phyloP scores from a whole-genome alignment of 148 eudicot species.

The Cornus controversa region DNA sequence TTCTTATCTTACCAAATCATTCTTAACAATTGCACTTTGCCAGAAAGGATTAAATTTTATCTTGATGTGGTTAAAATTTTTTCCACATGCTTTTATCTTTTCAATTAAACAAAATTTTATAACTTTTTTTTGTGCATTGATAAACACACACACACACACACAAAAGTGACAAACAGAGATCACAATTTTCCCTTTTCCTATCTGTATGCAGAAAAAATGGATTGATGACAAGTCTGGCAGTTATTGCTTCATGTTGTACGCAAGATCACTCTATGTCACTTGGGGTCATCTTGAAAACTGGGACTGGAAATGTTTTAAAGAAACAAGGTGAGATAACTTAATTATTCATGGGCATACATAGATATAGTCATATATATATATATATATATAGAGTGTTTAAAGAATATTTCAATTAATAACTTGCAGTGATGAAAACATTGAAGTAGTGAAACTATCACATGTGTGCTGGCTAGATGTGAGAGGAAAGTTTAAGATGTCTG shows the following conservation, averaged over 20 bases:
- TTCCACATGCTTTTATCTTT: too few species aligned
- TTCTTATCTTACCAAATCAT: too few species aligned
- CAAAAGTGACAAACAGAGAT: neutral
- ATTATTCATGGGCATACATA: neutral
- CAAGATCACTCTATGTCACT: conserved; percentile 19
- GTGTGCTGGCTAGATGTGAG: conserved; percentile 35
- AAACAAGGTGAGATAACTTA: conserved; percentile 21
- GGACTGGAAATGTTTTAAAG: conserved; percentile 35
- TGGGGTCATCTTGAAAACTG: conserved; percentile 21
- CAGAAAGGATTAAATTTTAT: too few species aligned
- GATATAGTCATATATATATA: too few species aligned
- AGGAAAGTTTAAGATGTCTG: conserved; percentile 25
- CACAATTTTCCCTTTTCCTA: neutral
- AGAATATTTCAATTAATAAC: neutral
- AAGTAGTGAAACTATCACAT: conserved; percentile 22
- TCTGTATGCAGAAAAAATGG: conserved; percentile 25
- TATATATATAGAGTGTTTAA: neutral
- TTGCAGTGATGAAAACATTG: conserved; percentile 33
- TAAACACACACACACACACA: too few species aligned
- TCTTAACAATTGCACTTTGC: neutral
- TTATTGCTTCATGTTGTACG: conserved; percentile 20
- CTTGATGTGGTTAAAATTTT: too few species aligned
- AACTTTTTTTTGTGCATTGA: neutral
- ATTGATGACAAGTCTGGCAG: conserved; percentile 18
- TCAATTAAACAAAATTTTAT: too few species aligned